Evolutionary conservation across 345 rosid genomes (phyloP).

Genomic region (Hibiscus trionum): DNA sequence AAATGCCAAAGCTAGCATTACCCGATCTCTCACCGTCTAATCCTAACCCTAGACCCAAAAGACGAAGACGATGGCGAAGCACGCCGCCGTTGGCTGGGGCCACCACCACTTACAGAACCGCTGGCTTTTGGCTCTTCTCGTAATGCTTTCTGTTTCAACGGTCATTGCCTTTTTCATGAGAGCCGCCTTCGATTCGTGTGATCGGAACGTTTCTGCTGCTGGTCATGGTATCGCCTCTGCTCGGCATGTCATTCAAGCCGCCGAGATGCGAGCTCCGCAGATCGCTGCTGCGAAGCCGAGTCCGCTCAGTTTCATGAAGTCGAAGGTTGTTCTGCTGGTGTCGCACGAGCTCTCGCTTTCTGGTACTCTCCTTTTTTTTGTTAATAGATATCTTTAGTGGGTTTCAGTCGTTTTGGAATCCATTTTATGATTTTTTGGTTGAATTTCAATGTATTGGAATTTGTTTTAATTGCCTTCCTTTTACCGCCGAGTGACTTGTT

Average conservation of each 20-base stretch:
- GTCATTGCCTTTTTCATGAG: conserved; percentile 28
- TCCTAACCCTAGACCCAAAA: conserved; percentile 2
- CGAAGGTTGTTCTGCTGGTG: conserved; percentile 35
- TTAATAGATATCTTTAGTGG: neutral
- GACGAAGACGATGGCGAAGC: conserved; percentile 32
- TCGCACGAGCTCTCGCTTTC: conserved; percentile 45
- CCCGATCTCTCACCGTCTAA: neutral
- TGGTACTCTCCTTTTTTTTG: conserved; percentile 14
- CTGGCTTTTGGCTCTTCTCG: conserved; percentile 25
- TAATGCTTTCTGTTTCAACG: conserved; percentile 39
- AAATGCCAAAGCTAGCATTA: conserved; percentile 10
- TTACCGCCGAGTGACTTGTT: neutral
- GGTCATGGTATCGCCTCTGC: neutral
- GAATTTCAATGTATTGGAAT: neutral
- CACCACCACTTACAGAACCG: conserved; percentile 32
- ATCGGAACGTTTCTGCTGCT: conserved; percentile 17
- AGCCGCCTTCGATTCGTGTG: conserved; percentile 37
- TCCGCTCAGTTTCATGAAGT: conserved; percentile 45
- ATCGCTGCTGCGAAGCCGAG: conserved; percentile 15
- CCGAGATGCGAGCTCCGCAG: neutral
- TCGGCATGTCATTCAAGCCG: neutral
- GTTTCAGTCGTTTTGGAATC: neutral
- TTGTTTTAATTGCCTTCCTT: neutral
- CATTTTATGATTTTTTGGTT: neutral
- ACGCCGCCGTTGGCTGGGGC: conserved; percentile 22